phyloP scores from a whole-genome alignment of 2,329 filamentous ascomycete species.

The Coniochaeta ligniaria region DNA sequence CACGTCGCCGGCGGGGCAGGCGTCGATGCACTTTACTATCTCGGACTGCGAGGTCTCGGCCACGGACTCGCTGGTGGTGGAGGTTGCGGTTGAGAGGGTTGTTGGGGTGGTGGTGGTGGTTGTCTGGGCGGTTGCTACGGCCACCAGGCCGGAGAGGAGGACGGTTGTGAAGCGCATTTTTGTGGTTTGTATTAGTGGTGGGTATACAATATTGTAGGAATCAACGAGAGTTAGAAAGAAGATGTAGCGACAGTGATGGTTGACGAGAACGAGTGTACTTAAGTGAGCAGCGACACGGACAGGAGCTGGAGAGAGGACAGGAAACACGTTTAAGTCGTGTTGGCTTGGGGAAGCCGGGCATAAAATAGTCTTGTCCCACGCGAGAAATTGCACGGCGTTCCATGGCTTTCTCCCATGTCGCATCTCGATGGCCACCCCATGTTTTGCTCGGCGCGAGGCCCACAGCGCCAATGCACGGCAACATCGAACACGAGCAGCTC shows the following conservation, averaged over 20 bases:
- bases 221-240: constrained; percentile 2
- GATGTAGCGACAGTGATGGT: constrained; percentile 1
- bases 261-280: background rate
- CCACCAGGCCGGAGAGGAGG: constrained; percentile 42
- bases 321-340: background rate
- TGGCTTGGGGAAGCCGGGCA: background rate
- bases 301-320: too few relatives aligned
- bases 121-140: constrained; percentile 39
- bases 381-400: background rate
- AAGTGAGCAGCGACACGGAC: too few relatives aligned
- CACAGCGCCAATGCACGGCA: background rate
- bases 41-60: constrained; percentile 23
- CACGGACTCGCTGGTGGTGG: constrained; percentile 23
- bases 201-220: too few relatives aligned
- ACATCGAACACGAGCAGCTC: background rate
- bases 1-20: constrained; percentile 41
- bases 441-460: background rate
- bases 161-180: constrained; percentile 51
- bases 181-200: too few relatives aligned
- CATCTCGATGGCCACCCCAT: background rate
- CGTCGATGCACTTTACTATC: constrained; percentile 33
- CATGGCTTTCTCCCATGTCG: background rate
- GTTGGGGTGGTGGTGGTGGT: constrained; percentile 15
- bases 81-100: constrained; percentile 11
- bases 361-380: background rate